Conservation (phyloP, 2,329 filamentous ascomycete genomes). For the Paecilomyces sp. region DNA sequence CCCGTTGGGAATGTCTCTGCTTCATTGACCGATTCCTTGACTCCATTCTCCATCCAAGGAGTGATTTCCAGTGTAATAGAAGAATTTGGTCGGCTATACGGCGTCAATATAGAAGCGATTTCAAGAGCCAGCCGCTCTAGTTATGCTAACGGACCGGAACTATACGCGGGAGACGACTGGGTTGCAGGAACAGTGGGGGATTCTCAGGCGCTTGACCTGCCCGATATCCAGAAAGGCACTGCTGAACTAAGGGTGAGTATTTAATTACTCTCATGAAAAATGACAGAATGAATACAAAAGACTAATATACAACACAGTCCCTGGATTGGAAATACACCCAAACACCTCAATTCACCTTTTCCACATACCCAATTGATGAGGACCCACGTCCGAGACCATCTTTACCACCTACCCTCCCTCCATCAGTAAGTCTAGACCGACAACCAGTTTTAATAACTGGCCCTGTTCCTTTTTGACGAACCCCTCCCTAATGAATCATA, state of each 20-base stretch:
- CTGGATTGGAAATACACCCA: conserved; percentile 70
- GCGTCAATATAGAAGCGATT: conserved; percentile 28
- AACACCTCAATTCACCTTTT: conserved; percentile 75
- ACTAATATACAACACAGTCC: conserved; percentile 22
- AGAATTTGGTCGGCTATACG: conserved; percentile 65
- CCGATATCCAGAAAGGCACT: conserved; percentile 55
- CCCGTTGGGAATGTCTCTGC: conserved; percentile 72
- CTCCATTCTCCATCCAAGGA: conserved; percentile 40
- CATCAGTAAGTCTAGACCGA: conserved; percentile 31
- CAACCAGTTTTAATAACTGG: neutral
- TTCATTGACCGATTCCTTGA: conserved; percentile 37
- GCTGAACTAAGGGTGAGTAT: conserved; percentile 47
- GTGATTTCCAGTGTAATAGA: conserved; percentile 49
- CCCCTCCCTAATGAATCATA: conserved; percentile 5
- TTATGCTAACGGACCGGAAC: conserved; percentile 23
- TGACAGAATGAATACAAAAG: neutral
- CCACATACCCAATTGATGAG: conserved; percentile 52
- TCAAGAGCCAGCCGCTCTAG: conserved; percentile 22
- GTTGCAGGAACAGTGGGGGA: conserved; percentile 46
- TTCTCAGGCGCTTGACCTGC: conserved; percentile 34
- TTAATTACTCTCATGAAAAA: neutral
- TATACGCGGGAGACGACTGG: conserved; percentile 26
- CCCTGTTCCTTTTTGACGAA: neutral
- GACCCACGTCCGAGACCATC: conserved; percentile 51
- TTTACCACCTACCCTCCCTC: conserved; percentile 42